A percentile compares a stretch with the other conserved stretches of the same genome.
Conservation (phyloP, 2,329 filamentous ascomycete species). For the Cladosporium sp. region DNA sequence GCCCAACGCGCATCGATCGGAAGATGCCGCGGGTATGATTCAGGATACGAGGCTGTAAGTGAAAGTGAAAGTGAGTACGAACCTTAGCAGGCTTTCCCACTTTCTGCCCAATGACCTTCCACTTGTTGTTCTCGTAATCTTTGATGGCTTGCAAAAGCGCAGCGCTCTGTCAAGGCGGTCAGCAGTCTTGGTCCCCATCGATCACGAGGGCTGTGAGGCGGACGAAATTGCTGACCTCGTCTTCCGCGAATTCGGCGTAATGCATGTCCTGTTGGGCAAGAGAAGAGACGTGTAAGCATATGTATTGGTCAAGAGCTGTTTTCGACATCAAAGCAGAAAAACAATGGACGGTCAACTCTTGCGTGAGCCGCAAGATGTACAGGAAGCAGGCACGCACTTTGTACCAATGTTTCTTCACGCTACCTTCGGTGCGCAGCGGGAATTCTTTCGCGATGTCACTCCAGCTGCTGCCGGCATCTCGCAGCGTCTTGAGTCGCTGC, state of each 20-base stretch:
- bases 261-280: constrained; percentile 76
- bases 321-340: not conserved
- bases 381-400: constrained; percentile 57
- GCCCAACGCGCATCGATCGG: not conserved
- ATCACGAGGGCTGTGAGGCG: constrained; percentile 30
- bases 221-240: constrained; percentile 66
- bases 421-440: constrained; percentile 87
- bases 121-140: constrained; percentile 97
- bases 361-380: not conserved
- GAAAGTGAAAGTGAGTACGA: constrained; percentile 22
- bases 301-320: not conserved
- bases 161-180: constrained; percentile 56
- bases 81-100: constrained; percentile 97
- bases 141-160: constrained; percentile 90
- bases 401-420: constrained; percentile 99
- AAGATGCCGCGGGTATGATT: not conserved
- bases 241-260: constrained; percentile 95
- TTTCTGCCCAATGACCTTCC: constrained; percentile 95
- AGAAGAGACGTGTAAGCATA: constrained; percentile 3
- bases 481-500: constrained; percentile 85
- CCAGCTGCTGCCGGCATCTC: constrained; percentile 90
- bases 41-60: not conserved
- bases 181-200: not conserved
- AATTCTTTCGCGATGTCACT: constrained; percentile 99
- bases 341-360: not conserved